Percentiles rank a stretch among this genome's conserved stretches.
These are phyloP conservation scores for Bipolaris victoriae DNA, from an alignment of 2,329 filamentous ascomycete genomes.

Conservation along the genomic window DNA sequence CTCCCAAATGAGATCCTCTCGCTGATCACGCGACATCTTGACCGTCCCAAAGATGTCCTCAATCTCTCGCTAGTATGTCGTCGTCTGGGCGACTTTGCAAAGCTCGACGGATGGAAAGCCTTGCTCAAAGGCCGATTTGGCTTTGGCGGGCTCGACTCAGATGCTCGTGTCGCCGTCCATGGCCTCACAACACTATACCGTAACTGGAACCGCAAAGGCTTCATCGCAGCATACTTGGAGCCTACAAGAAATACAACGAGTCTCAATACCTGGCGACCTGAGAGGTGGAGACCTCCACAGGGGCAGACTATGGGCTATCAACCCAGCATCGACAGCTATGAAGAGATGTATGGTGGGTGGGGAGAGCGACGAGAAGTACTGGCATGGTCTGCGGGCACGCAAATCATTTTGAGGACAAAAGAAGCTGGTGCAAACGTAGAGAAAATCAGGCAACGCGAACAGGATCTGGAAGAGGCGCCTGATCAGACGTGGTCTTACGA, in stretches of 20 bases:
- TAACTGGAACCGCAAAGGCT: conserved; percentile 63
- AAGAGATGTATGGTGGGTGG: conserved; percentile 51
- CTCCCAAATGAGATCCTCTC: conserved; percentile 46
- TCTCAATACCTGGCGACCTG: conserved; percentile 42
- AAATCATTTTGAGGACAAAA: conserved; percentile 59
- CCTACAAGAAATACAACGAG: conserved; percentile 48
- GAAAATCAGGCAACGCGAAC: conserved; percentile 30
- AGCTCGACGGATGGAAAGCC: conserved; percentile 45
- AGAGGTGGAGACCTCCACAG: conserved; percentile 51
- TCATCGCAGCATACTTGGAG: conserved; percentile 61
- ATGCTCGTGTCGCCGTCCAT: conserved; percentile 53
- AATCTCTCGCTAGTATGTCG: conserved; percentile 33
- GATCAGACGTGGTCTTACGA: conserved; percentile 39
- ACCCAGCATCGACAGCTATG: conserved; percentile 64
- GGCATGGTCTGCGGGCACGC: conserved; percentile 66
- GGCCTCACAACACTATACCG: conserved; percentile 63
- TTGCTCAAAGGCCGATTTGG: conserved; percentile 41
- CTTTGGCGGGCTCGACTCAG: conserved; percentile 29
- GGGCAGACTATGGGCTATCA: conserved; percentile 65
- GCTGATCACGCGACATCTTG: conserved; percentile 37
- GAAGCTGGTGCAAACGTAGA: conserved; percentile 46
- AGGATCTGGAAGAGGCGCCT: conserved; percentile 8
- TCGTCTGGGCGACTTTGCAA: conserved; percentile 33
- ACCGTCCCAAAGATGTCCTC: conserved; percentile 35
- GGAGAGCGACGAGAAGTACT: conserved; percentile 61